Percentiles rank a stretch among this genome's conserved stretches.
Evolutionary conservation across 345 rosid genomes (phyloP).

Genomic region (Hevea brasiliensis): DNA sequence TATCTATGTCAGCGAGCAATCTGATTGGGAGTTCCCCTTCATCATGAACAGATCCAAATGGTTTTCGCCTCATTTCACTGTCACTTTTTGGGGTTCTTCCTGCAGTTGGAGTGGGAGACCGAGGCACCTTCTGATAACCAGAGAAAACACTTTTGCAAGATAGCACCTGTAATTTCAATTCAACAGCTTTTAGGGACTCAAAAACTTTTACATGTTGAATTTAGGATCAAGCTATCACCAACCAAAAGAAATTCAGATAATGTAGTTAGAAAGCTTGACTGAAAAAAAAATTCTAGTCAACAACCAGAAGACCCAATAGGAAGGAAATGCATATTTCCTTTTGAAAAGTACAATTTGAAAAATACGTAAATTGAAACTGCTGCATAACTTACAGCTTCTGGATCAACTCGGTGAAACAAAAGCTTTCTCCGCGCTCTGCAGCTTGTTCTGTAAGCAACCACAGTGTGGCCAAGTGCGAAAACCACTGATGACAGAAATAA

Average conservation of each 20-base stretch:
- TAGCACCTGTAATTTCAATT: conserved; percentile 55
- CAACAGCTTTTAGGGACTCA: not conserved
- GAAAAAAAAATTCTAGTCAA: not conserved
- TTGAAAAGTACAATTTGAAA: not conserved
- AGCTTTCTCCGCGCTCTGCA: conserved; percentile 89
- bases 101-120: conserved; percentile 77
- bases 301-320: not conserved
- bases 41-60: conserved; percentile 44
- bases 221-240: not conserved
- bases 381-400: conserved; percentile 91
- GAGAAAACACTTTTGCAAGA: conserved; percentile 84
- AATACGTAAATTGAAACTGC: not conserved
- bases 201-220: not conserved
- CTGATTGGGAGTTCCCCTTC: conserved; percentile 69
- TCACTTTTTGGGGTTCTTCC: conserved; percentile 72
- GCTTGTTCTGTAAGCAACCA: conserved; percentile 90
- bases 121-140: conserved; percentile 82
- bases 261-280: not conserved
- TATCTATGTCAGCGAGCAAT: conserved; percentile 78
- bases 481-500: conserved; percentile 86
- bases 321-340: not conserved
- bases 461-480: conserved; percentile 87
- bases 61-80: conserved; percentile 64
- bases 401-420: conserved; percentile 78
- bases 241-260: not conserved